These are phyloP conservation scores for Brachypodium distachyon DNA, from an alignment of 202 grass and related monocot genomes.

Conservation along the genomic window DNA sequence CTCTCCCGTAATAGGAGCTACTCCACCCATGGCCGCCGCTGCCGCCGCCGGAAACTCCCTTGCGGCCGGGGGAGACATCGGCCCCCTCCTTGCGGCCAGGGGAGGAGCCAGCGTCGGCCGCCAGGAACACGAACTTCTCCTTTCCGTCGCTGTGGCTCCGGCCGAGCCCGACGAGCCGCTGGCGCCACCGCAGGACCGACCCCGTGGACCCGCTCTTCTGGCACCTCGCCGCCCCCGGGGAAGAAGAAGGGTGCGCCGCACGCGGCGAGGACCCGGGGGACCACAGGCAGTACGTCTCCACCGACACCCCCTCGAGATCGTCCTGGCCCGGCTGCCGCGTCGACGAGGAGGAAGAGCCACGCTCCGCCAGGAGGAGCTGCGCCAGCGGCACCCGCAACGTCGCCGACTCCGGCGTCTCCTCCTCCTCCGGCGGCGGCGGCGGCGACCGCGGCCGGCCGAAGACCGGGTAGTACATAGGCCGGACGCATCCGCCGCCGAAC, in stretches of 20 bases:
- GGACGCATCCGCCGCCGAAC: slow-evolving; percentile 15
- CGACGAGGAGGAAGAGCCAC: slow-evolving; percentile 7
- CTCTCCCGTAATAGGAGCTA: slow-evolving; percentile 10
- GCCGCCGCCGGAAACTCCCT: neutral
- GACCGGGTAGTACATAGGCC: slow-evolving; percentile 35
- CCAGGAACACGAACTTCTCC: slow-evolving; percentile 47
- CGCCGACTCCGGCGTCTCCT: neutral
- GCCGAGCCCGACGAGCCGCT: slow-evolving; percentile 25
- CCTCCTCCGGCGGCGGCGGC: neutral
- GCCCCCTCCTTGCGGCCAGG: neutral
- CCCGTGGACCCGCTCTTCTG: slow-evolving; percentile 49
- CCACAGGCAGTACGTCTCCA: slow-evolving; percentile 31
- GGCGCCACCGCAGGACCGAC: slow-evolving; percentile 32
- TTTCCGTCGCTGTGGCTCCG: slow-evolving; percentile 56
- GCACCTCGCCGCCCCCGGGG: neutral
- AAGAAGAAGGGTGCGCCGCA: neutral
- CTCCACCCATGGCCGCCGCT: slow-evolving; percentile 4
- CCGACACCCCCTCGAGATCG: neutral
- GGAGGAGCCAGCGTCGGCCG: neutral
- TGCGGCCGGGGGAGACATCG: neutral
- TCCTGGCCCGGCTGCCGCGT: neutral
- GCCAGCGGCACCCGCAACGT: slow-evolving; percentile 31
- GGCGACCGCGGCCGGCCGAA: slow-evolving; percentile 19
- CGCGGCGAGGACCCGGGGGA: neutral
- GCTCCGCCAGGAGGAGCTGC: slow-evolving; percentile 37